Evolutionary conservation across 1,284 basidiomycete species (phyloP), one percentile per base, ranked within the genome.

Genomic region (Tranzscheliella williamsii): DNA sequence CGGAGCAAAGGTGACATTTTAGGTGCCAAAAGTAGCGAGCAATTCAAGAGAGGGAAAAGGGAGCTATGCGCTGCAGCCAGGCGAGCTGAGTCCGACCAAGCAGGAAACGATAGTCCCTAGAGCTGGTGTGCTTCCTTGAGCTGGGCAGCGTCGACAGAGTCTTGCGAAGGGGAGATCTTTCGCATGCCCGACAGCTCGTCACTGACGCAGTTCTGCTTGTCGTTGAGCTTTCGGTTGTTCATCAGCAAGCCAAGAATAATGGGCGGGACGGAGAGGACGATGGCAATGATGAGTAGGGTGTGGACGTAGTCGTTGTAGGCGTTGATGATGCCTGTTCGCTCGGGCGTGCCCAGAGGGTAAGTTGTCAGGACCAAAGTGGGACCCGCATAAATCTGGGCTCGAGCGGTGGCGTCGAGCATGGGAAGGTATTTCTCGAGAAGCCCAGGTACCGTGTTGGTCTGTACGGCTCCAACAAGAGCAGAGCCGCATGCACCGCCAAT

Each of bases 191-290:
- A 67, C 23, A 71, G 49, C 45, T 76, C 73, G 40, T 69, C 57
- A 49, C 63, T 69, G 42, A 77, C 67, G 38, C 70, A 72, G 40
- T 76, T 77, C 50, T 77, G 72, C 42, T 56, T 60, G 42, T 70
- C 49, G 37, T 55, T 50, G 24, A 77, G 62, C 47, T 65, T 66
- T 43, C 55, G 58, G 48, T 76, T 56, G 32, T 43, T 70, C 36
- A 76, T 22, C 20, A 75, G 36, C 12, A 67, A 27, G 24, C 62
- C 35, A 17, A 61, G 34, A 29, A 76, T 24, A 38, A 77, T 56
- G 21, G 71, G 67, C 8, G 73, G 57, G 15, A 53, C 70, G 2
- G 57, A 47, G 29, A 76, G 48, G 11, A 47, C 66, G 37, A 75
- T 69, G 17, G 48, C 67, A 24, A 68, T 50, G 53, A 69, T 67